These are phyloP conservation scores for Pseudomicrostroma phylloplanum DNA, from an alignment of 1,284 basidiomycete species.

Conservation along the genomic window DNA sequence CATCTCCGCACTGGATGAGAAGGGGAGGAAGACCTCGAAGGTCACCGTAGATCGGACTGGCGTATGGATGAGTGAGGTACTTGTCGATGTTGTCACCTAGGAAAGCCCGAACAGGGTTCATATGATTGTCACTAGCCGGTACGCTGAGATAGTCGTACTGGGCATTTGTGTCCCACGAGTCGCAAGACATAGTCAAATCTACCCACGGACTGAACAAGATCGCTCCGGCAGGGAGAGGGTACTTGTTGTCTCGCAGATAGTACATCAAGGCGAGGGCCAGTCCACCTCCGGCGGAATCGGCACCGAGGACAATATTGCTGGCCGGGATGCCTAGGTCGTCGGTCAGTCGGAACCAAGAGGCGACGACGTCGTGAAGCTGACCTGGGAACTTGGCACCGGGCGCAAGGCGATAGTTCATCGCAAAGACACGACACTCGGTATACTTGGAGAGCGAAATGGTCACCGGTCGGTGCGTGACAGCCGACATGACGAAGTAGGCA, in stretches of 20 bases:
- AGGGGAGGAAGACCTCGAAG: slow-evolving; percentile 79
- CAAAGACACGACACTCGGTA: slow-evolving; percentile 86
- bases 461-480: slow-evolving; percentile 84
- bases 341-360: slow-evolving; percentile 76
- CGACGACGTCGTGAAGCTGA: slow-evolving; percentile 82
- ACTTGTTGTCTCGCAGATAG: slow-evolving; percentile 63
- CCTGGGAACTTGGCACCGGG: slow-evolving; percentile 92
- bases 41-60: slow-evolving; percentile 80
- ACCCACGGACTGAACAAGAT: slow-evolving; percentile 49
- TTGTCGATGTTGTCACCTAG: slow-evolving; percentile 74
- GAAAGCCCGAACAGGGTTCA: slow-evolving; percentile 88
- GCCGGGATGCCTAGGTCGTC: slow-evolving; percentile 85
- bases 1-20: slow-evolving; percentile 86
- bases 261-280: slow-evolving; percentile 76
- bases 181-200: slow-evolving; percentile 88
- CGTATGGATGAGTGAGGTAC: slow-evolving; percentile 92
- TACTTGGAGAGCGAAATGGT: slow-evolving; percentile 87
- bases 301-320: slow-evolving; percentile 61
- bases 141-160: slow-evolving; percentile 54
- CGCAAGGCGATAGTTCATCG: slow-evolving; percentile 91
- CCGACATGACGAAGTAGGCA: slow-evolving; percentile 90
- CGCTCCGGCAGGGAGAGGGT: slow-evolving; percentile 42
- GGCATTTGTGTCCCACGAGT: slow-evolving; percentile 92
- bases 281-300: slow-evolving; percentile 86
- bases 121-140: slow-evolving; percentile 66